Base-by-base conservation (phyloP, 768 basidiomycete genomes). In the Termitomyces sp. region DNA sequence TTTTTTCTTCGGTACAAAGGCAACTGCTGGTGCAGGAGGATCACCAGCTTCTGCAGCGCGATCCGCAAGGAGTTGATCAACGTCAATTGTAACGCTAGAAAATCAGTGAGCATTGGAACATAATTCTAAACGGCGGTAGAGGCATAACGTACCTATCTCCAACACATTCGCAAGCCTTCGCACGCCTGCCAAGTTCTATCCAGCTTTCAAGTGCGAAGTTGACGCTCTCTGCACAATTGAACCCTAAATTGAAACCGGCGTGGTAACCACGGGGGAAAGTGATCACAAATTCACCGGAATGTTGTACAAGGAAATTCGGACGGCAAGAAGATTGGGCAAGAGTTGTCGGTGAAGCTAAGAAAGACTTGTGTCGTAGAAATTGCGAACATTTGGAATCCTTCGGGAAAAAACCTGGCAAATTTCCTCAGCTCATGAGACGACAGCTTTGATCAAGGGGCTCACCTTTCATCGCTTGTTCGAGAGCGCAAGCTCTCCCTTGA, bases 141-240 rank as follows among this genome's bases (percentile, higher is more conserved):
- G 20, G 55, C 2, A 41, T n/a, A 45, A 47, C 71, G 22, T 63
- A 88, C 90, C 90, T 92, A 67, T 86, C 85, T 52, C 75, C 68
- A n/a, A 90, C 78, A 65, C 90, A 92, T 64, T 82, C 74, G 63
- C 91, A 92, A 4, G 77, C 84, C 60, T 85, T 85, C 7, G 96
- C 95, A 55, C 80, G 82, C 56, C 91, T 78, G 1, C 94, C 96
- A 20, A 95, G 72, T 42, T 94, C 92, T 5, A 98, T 72, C 95
- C 95, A 98, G 62, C 89, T 91, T 44, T 97, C 92, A 28, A 97
- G 76, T 0, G 96, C 96, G 68, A 98, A 98, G 69, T 98, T 98
- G 66, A 97, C 92, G 61, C 91, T 93, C 73, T 98, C 96, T 1
- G 96, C 96, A 65, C 94, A 97, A 66, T 98, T 98, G 68, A 97